Evolutionary conservation across 208 protist genomes (phyloP).

Genomic region (Crithidia fasciculata): DNA sequence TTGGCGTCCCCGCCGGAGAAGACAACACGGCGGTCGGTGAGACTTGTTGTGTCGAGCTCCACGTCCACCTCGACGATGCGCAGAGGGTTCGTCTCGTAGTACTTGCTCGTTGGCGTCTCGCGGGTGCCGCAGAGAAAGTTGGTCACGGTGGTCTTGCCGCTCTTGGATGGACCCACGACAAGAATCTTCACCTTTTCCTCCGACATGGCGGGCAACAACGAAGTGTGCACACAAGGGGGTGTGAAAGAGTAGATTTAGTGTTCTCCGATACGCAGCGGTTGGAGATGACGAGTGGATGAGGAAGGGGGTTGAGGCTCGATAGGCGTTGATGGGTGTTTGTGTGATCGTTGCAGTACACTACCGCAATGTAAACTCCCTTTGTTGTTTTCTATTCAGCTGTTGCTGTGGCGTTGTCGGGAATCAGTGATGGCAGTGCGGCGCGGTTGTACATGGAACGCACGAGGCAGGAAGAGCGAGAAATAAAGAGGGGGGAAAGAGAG

Average conservation of each 20-base stretch:
- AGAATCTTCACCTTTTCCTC: conserved; percentile 86
- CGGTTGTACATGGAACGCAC: too few relatives aligned
- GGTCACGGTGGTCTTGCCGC: conserved; percentile 84
- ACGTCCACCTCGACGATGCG: conserved; percentile 91
- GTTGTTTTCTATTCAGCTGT: too few relatives aligned
- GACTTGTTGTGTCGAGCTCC: conserved; percentile 60
- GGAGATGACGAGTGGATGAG: too few relatives aligned
- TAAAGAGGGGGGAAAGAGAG: too few relatives aligned
- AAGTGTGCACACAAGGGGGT: neutral
- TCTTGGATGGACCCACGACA: conserved; percentile 79
- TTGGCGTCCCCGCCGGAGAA: conserved; percentile 59
- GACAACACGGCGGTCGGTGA: conserved; percentile 61
- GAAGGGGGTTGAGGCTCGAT: too few relatives aligned
- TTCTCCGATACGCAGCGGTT: too few relatives aligned
- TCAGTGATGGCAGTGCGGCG: too few relatives aligned
- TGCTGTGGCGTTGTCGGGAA: too few relatives aligned
- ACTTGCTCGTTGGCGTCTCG: conserved; percentile 79
- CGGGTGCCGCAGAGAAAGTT: conserved; percentile 85
- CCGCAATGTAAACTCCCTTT: too few relatives aligned
- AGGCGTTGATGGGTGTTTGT: too few relatives aligned
- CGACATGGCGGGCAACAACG: conserved; percentile 30
- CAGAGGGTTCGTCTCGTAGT: conserved; percentile 87
- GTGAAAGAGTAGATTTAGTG: neutral
- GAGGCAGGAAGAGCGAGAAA: too few relatives aligned
- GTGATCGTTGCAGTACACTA: too few relatives aligned